Evolutionary conservation across 306 rosid genomes (phyloP), one percentile per base, ranked within the genome.

Genomic region (Malus domestica): DNA sequence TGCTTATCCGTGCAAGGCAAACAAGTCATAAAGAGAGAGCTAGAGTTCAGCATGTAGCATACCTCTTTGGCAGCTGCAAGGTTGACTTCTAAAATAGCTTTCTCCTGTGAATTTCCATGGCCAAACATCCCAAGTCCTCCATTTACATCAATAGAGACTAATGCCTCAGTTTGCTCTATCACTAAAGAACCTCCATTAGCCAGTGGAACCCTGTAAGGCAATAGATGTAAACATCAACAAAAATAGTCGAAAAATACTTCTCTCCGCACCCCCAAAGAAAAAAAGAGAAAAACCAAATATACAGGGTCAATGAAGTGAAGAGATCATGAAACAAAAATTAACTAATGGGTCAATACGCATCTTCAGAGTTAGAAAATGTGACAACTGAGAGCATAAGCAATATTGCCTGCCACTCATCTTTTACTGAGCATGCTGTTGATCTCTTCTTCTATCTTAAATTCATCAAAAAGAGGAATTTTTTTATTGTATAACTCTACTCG

Each of bases 151-250:
- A 95, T 88, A 55, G 99, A 95, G 75, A 95, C 99, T 81, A 95
- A 79, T 74, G 99, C 99, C 84, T 92, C 99, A 63, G 99, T 95
- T 92, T 95, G 99, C 79, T 95, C 99, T 69, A 95, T 95, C 78
- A 92, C 86, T 70, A 95, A 82, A 70, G 97, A 95, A 76, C 99
- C 99, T 79, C 97, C 97, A 76, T 95, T 90, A 67, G 85, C 85
- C 80, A 95, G 91, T 68, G 88, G 92, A 90, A 95, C 97, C 89
- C 99, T 95, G 85, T 25, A 83, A 84, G 67, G 61, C 42, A 63
- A 70, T 19, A 82, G 45, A 71, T 22, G 38, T 64, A 73, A 78
- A 59, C 42, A 76, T 27, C 80, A 83, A 75, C 73, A 71, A 75
- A 77, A 32, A 54, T 55, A 16, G 79, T 22, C 23, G 29, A 33